phyloP scores from a whole-genome alignment of 371 early-diverging fungal species.

The Homolaphlyctis polyrhiza region DNA sequence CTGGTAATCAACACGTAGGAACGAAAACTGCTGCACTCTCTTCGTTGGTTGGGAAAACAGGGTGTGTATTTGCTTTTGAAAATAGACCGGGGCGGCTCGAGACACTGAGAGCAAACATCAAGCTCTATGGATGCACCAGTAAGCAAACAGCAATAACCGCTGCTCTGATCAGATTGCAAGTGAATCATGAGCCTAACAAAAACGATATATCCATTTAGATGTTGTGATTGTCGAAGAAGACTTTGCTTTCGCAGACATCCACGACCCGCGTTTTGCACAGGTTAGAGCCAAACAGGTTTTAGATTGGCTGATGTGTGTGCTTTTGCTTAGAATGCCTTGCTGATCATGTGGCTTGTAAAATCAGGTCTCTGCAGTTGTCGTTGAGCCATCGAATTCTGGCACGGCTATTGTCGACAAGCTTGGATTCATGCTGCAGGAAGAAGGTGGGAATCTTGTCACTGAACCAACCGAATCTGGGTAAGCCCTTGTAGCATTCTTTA shows the following conservation, averaged over 20 bases:
- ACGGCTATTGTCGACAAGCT: slow-evolving; percentile 43
- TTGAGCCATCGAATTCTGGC: slow-evolving; percentile 41
- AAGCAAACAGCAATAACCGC: too few species aligned
- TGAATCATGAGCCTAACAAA: neutral
- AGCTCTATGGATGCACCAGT: slow-evolving; percentile 81
- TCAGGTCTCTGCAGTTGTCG: slow-evolving; percentile 29
- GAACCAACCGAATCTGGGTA: slow-evolving; percentile 21
- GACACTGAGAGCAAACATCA: slow-evolving; percentile 65
- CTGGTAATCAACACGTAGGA: slow-evolving; percentile 80
- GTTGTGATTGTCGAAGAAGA: slow-evolving; percentile 56
- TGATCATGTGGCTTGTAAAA: neutral
- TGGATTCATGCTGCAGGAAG: slow-evolving; percentile 44
- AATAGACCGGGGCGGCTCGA: slow-evolving; percentile 73
- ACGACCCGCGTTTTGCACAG: slow-evolving; percentile 53
- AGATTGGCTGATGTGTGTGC: neutral
- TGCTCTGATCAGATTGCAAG: too few species aligned
- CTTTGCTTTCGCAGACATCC: slow-evolving; percentile 64
- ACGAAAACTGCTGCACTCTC: slow-evolving; percentile 94
- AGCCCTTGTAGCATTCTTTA: neutral
- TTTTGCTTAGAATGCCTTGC: neutral
- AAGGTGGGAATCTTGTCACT: slow-evolving; percentile 18
- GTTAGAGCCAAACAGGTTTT: slow-evolving; percentile 14
- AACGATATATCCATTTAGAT: slow-evolving; percentile 25
- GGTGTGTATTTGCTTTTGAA: slow-evolving; percentile 91
- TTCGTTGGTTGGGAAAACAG: slow-evolving; percentile 78